Conservation (phyloP, 75 land plant species). For the Isoetes taiwanensis region DNA sequence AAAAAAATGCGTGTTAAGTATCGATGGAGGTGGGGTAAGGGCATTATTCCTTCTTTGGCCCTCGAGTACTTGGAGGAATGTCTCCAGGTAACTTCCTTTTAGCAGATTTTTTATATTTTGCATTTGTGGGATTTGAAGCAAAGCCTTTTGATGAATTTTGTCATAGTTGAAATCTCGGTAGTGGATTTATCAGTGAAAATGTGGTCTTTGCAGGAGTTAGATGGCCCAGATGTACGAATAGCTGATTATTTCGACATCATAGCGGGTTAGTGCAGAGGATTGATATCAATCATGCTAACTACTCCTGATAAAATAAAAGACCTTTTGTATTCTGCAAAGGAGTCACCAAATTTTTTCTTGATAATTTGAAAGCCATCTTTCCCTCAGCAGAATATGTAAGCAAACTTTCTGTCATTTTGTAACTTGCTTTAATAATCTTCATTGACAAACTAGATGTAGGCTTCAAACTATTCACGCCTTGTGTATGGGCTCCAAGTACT, state of each 20-base stretch:
- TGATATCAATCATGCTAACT: conserved; percentile 15
- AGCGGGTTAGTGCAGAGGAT: conserved; percentile 26
- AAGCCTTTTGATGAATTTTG: too few species aligned
- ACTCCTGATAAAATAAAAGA: conserved; percentile 21
- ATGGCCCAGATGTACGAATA: conserved; percentile 20
- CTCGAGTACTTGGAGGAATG: conserved; percentile 9
- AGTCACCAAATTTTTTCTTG: conserved; percentile 30
- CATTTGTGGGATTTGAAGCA: too few species aligned
- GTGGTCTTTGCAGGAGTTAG: conserved; percentile 13
- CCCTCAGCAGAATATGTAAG: neutral
- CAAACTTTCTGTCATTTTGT: too few species aligned
- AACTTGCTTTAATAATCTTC: too few species aligned
- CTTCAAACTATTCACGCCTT: too few species aligned
- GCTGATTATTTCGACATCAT: conserved; percentile 28
- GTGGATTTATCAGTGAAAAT: too few species aligned
- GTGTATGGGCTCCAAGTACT: conserved; percentile 32
- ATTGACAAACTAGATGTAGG: too few species aligned
- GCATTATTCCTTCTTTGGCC: conserved; percentile 10
- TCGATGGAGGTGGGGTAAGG: conserved; percentile 21
- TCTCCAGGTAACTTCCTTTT: conserved; percentile 6
- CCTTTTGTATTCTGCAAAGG: conserved; percentile 37
- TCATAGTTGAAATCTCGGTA: too few species aligned
- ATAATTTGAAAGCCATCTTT: conserved; percentile 11
- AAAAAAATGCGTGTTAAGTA: conserved; percentile 12
- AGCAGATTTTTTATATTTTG: too few species aligned